These are phyloP conservation scores for Arachis monticola DNA, from an alignment of 331 rosid species.

Conservation along the genomic window DNA sequence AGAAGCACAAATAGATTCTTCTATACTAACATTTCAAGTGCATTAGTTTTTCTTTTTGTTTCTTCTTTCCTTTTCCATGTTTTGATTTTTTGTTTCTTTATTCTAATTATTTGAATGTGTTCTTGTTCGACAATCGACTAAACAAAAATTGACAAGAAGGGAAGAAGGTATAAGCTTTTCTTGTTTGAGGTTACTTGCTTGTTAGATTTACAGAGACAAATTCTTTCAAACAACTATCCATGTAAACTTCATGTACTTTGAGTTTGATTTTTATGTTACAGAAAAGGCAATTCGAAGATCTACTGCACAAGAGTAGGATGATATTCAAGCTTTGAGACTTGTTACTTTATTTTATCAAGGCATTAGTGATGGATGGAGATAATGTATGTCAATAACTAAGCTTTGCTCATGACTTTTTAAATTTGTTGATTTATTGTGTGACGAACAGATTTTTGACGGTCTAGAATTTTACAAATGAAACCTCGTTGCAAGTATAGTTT, in stretches of 20 bases:
- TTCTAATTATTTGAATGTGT: slow-evolving; percentile 34
- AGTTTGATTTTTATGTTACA: slow-evolving; percentile 46
- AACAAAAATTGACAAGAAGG: slow-evolving; percentile 62
- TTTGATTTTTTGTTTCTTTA: slow-evolving; percentile 17
- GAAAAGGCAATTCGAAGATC: slow-evolving; percentile 87
- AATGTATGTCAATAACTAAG: slow-evolving; percentile 50
- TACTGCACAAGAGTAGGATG: slow-evolving; percentile 67
- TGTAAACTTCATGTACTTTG: slow-evolving; percentile 20
- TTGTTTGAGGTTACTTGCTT: slow-evolving; percentile 13
- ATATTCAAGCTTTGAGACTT: slow-evolving; percentile 61
- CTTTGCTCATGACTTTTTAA: slow-evolving; percentile 21
- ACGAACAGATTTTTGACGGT: no score
- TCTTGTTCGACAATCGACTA: slow-evolving; percentile 65
- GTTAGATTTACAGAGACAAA: not conserved
- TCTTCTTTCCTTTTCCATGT: not conserved
- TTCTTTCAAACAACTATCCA: not conserved
- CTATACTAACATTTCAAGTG: not conserved
- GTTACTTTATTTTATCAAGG: slow-evolving; percentile 71
- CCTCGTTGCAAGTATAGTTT: no score
- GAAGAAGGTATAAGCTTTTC: slow-evolving; percentile 72
- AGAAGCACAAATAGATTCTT: slow-evolving; percentile 13
- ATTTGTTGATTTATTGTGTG: slow-evolving; percentile 14
- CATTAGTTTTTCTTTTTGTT: not conserved
- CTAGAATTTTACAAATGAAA: no score
- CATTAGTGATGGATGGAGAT: slow-evolving; percentile 88